phyloP scores from a whole-genome alignment of 129 eudicot species.

The Calendula officinalis region DNA sequence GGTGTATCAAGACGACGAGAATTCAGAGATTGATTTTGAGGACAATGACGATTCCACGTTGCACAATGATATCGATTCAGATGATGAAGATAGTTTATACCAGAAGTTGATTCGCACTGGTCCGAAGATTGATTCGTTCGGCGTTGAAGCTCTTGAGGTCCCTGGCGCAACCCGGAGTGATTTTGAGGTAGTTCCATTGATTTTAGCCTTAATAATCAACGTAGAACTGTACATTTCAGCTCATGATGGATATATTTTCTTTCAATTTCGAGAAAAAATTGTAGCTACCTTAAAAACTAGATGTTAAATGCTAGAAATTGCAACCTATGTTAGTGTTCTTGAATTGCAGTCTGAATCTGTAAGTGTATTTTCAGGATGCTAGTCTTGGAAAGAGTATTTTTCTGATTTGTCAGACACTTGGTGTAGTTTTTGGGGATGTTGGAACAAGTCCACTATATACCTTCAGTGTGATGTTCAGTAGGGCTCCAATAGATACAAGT shows the following conservation, averaged over 20 bases:
- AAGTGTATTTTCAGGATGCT: constrained; percentile 59
- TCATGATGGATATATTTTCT: neutral
- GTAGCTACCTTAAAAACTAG: constrained; percentile 9
- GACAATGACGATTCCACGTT: constrained; percentile 29
- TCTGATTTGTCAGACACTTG: constrained; percentile 81
- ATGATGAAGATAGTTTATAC: constrained; percentile 51
- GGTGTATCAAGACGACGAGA: constrained; percentile 67
- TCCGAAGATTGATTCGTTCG: constrained; percentile 40
- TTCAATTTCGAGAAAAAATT: neutral
- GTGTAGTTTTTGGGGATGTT: constrained; percentile 97
- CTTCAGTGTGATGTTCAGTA: constrained; percentile 94
- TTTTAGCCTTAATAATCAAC: constrained; percentile 5
- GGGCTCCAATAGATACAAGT: constrained; percentile 71
- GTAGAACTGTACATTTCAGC: neutral
- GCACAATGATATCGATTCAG: constrained; percentile 43
- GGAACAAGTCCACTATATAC: constrained; percentile 93
- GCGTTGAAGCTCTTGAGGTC: constrained; percentile 48
- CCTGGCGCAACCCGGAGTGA: constrained; percentile 46
- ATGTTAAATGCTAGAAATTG: constrained; percentile 18
- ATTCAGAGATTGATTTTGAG: constrained; percentile 50
- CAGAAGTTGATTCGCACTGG: constrained; percentile 47
- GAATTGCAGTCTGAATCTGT: constrained; percentile 24
- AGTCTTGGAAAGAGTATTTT: constrained; percentile 53
- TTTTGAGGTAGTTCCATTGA: constrained; percentile 30
- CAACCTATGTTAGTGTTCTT: constrained; percentile 3